A percentile compares a stretch with the other conserved stretches of the same genome.
Evolutionary conservation across 2,329 filamentous ascomycete species (phyloP).

Genomic region (Ciborinia camelliae): DNA sequence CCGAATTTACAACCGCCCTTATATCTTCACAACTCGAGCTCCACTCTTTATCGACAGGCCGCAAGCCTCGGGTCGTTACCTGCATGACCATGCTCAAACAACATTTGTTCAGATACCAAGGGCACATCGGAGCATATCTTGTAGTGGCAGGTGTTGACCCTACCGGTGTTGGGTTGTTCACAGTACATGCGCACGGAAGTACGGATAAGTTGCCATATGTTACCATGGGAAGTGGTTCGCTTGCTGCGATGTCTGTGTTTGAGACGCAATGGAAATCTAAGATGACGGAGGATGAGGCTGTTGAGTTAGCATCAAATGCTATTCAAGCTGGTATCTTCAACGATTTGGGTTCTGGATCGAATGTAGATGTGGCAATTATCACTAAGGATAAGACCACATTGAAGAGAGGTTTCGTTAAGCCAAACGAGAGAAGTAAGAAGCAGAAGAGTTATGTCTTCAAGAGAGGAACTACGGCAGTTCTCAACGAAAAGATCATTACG

Average conservation of each 20-base stretch:
- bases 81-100: constrained; percentile 99
- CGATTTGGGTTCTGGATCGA: constrained; percentile 93
- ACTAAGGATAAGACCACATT: constrained; percentile 92
- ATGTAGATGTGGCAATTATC: constrained; percentile 95
- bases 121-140: constrained; percentile 95
- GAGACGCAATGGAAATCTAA: constrained; percentile 90
- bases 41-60: constrained; percentile 91
- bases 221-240: constrained; percentile 94
- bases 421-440: constrained; percentile 88
- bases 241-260: constrained; percentile 97
- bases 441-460: constrained; percentile 88
- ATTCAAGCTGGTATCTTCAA: constrained; percentile 98
- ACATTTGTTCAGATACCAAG: constrained; percentile 97
- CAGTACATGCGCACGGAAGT: constrained; percentile 95
- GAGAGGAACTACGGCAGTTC: constrained; percentile 87
- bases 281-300: constrained; percentile 74
- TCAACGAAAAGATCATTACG: constrained; percentile 94
- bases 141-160: constrained; percentile 96
- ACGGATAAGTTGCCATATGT: constrained; percentile 99
- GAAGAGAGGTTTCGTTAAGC: constrained; percentile 87
- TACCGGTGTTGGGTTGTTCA: constrained; percentile 92
- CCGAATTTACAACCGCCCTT: constrained; percentile 97
- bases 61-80: constrained; percentile 94
- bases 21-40: constrained; percentile 99
- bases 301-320: constrained; percentile 78